Conservation (phyloP, 2,329 filamentous ascomycete genomes). For the Stenocarpella maydis region DNA sequence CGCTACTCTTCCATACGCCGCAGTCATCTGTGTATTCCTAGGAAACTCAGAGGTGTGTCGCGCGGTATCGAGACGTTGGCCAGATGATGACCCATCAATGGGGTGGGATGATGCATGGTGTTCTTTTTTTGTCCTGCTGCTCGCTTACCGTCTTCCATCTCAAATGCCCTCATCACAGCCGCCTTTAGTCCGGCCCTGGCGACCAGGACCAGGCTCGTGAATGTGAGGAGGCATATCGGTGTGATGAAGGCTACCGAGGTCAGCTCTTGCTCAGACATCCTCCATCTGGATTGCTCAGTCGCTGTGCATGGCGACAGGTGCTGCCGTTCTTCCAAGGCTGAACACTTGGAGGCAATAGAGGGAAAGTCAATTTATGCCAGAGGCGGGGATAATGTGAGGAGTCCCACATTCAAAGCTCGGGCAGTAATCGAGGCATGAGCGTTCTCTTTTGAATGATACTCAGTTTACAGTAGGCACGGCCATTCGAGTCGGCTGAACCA, state of each 20-base stretch:
- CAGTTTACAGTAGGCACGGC: slow-evolving; percentile 3
- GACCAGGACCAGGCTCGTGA: slow-evolving; percentile 23
- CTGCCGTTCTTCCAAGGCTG: neutral
- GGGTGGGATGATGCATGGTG: neutral
- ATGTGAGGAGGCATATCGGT: slow-evolving; percentile 17
- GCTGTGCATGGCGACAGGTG: neutral
- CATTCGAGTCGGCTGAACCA: neutral
- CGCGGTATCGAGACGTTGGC: neutral
- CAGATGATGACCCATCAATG: neutral
- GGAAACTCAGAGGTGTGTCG: too few species aligned
- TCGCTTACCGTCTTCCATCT: slow-evolving; percentile 25
- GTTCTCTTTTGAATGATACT: slow-evolving; percentile 16
- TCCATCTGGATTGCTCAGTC: neutral
- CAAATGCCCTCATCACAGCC: slow-evolving; percentile 16
- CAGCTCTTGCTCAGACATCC: slow-evolving; percentile 12
- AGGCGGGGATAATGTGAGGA: neutral
- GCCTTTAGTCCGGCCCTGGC: slow-evolving; percentile 3
- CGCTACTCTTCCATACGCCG: neutral
- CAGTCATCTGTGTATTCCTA: neutral
- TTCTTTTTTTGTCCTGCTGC: neutral
- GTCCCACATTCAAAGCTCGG: neutral
- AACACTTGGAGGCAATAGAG: neutral
- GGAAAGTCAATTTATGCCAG: neutral
- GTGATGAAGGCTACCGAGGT: slow-evolving; percentile 17
- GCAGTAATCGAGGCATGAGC: neutral